Evolutionary conservation across 805 yeast species (phyloP), one percentile per base, ranked within the genome.

Genomic region (Groenewaldozyma tartarivorans): DNA sequence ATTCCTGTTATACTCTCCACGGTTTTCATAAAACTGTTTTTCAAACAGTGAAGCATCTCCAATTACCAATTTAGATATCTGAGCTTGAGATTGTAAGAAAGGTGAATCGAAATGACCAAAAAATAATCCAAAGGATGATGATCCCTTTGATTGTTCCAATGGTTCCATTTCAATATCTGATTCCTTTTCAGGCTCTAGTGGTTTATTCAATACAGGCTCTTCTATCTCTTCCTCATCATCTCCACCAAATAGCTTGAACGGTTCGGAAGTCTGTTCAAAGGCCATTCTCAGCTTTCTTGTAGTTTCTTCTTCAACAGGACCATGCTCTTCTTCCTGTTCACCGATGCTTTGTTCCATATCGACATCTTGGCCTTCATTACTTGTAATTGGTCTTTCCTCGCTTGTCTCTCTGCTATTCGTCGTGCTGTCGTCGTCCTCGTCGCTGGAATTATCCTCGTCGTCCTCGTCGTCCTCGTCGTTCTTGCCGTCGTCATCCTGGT

Each of bases 81-180:
- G 95, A 0, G 95, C 70, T 61, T 88, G 97, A 0, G 96, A 79
- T 38, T 74, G 75, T 48, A 90, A 65, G 62, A 85, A 90, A 1
- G 96, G 96, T 1, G 96, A 88, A 16, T 81, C 81, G 9, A 69
- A 64, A 57, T 90, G 96, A 1, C 80, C 64, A 71, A 94, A 90
- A 59, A 90, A 88, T 27, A 87, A 64, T 1, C 54, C 56, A n/a
- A 41, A 16, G 20, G 39, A 22, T 13, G 40, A 29, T 2, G 42
- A 18, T n/a, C 36, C 6, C 16, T 11, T 34, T 15, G 20, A 15
- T 15, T 20, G 36, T 33, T 33, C 21, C 17, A 33, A 18, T 5
- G 13, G 20, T 11, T 9, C 20, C 20, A 18, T 17, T 3, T 21
- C 40, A 9, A 22, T n/a, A 37, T 15, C n/a, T 9, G 20, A 16